These are phyloP conservation scores for Asterella californica DNA, from an alignment of 225 moss, liverwort and hornwort species.

Conservation along the genomic window DNA sequence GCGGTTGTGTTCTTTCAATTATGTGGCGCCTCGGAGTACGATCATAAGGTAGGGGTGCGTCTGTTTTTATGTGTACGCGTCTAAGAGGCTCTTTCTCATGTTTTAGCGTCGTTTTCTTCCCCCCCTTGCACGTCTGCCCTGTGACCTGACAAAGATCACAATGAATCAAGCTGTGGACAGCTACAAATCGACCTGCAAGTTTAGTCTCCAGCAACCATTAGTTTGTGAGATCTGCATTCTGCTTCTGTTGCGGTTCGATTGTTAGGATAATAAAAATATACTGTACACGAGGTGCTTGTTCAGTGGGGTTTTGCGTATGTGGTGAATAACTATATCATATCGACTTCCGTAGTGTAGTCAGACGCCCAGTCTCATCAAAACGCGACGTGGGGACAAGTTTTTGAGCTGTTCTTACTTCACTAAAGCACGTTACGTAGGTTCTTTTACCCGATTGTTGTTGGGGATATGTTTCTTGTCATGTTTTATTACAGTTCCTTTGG, in stretches of 20 bases:
- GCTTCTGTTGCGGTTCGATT: not conserved
- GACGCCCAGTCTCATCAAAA: not conserved
- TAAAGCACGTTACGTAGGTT: not conserved
- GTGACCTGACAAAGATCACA: not conserved
- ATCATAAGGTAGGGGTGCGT: constrained; percentile 41
- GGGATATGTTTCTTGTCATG: not conserved
- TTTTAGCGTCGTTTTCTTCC: not conserved
- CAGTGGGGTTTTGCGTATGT: not conserved
- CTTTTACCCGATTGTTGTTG: not conserved
- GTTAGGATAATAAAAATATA: not conserved
- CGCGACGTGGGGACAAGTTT: too few relatives aligned
- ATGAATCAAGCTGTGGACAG: not conserved
- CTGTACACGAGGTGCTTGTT: not conserved
- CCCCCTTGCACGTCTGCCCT: not conserved
- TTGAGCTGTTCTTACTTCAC: not conserved
- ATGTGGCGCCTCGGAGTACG: constrained; percentile 45
- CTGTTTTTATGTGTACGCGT: not conserved
- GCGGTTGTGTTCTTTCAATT: constrained; percentile 15
- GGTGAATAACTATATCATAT: too few relatives aligned
- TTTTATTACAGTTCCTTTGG: not conserved
- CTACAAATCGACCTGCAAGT: not conserved
- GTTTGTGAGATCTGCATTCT: not conserved
- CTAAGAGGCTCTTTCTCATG: not conserved
- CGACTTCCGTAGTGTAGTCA: not conserved
- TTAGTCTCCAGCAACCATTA: too few relatives aligned